These are phyloP conservation scores for Pleurotus ostreatus DNA, from an alignment of 768 basidiomycete genomes.

Conservation along the genomic window DNA sequence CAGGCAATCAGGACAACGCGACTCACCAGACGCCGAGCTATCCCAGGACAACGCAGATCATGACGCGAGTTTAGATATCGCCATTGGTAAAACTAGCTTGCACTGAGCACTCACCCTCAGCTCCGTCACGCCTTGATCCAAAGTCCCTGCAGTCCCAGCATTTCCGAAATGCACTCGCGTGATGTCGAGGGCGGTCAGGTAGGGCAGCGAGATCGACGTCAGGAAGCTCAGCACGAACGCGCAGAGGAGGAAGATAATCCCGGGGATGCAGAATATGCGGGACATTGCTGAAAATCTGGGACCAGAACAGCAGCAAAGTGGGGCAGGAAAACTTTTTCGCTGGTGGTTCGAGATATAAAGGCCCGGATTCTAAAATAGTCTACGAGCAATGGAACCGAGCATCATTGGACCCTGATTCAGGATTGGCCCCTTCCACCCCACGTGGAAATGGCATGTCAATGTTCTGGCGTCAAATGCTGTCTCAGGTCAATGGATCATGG, in stretches of 20 bases:
- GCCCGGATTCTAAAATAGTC: too few relatives aligned
- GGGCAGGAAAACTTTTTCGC: too few relatives aligned
- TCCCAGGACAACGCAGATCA: neutral
- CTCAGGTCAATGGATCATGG: too few relatives aligned
- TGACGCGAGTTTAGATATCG: slow-evolving; percentile 7
- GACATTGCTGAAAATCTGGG: slow-evolving; percentile 23
- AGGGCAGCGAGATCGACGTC: slow-evolving; percentile 69
- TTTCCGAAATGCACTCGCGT: slow-evolving; percentile 48
- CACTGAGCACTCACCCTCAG: slow-evolving; percentile 44
- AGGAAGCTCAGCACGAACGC: slow-evolving; percentile 68
- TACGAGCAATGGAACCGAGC: too few relatives aligned
- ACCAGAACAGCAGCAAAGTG: too few relatives aligned
- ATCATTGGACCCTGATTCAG: neutral
- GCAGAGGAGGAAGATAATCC: slow-evolving; percentile 44
- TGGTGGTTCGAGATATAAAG: too few relatives aligned
- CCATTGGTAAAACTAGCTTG: neutral
- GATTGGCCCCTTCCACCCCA: too few relatives aligned
- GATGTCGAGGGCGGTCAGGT: slow-evolving; percentile 63
- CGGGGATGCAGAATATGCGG: slow-evolving; percentile 49
- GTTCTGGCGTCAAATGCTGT: too few relatives aligned
- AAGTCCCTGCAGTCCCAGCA: slow-evolving; percentile 18
- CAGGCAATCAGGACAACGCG: neutral
- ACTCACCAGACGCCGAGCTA: slow-evolving; percentile 73
- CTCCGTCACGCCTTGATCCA: slow-evolving; percentile 31
- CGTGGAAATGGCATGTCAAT: too few relatives aligned